Percentiles rank a stretch among this genome's conserved stretches.
These are phyloP conservation scores for Pachysolen tannophilus DNA, from an alignment of 805 yeast species.

Conservation along the genomic window DNA sequence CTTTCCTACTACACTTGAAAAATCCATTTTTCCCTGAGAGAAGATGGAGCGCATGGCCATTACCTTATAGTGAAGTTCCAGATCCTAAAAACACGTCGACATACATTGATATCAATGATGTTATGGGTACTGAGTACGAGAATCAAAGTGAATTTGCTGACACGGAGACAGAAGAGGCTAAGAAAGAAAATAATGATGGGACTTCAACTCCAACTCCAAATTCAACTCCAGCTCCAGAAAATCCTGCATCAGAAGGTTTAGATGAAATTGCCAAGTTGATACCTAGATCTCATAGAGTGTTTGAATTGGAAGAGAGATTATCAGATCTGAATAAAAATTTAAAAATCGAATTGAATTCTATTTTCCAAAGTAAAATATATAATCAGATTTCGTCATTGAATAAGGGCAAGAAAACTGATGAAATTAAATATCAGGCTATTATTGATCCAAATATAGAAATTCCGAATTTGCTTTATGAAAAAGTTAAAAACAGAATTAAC, in stretches of 20 bases:
- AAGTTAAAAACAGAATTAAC: constrained; percentile 13
- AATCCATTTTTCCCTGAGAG: constrained; percentile 27
- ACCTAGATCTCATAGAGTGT: too few species aligned
- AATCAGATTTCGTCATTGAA: constrained; percentile 9
- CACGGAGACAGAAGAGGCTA: too few species aligned
- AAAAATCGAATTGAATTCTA: constrained; percentile 14
- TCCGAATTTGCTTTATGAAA: constrained; percentile 9
- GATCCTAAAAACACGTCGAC: constrained; percentile 22
- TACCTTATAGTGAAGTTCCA: constrained; percentile 25
- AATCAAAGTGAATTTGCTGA: too few species aligned
- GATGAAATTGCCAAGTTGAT: too few species aligned
- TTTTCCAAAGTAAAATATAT: constrained; percentile 13
- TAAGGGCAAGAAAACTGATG: constrained; percentile 4
- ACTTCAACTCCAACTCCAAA: too few species aligned
- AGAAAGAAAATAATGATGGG: too few species aligned
- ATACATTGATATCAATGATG: constrained; percentile 24
- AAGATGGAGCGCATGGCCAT: constrained; percentile 60
- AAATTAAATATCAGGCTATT: constrained; percentile 11
- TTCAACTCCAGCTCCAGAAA: too few species aligned
- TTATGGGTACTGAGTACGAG: too few species aligned
- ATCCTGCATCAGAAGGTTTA: too few species aligned
- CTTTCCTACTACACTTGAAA: constrained; percentile 34
- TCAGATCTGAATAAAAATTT: constrained; percentile 13
- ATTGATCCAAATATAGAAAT: constrained; percentile 18
- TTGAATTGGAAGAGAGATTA: too few species aligned